Conservation (phyloP, 805 yeast species). For the Metschnikowia kunwiensis region DNA sequence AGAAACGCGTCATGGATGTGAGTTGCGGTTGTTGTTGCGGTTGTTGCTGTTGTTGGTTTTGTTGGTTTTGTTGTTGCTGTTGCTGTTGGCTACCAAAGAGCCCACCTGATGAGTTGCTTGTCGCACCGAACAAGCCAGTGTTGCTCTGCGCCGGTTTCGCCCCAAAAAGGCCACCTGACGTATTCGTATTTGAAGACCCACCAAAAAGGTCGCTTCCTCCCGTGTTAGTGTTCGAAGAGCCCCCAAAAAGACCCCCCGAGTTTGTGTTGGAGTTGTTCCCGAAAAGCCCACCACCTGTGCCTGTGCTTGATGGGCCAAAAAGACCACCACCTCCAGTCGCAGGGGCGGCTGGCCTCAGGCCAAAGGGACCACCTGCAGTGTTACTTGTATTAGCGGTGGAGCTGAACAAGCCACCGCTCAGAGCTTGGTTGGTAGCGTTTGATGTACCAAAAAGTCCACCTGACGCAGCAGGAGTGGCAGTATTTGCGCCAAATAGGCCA, state of each 20-base stretch:
- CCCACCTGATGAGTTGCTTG: conserved; percentile 10
- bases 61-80: conserved; percentile 14
- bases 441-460: conserved; percentile 20
- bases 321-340: conserved; percentile 28
- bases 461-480: conserved; percentile 4
- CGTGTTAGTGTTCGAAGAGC: conserved; percentile 10
- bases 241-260: conserved; percentile 40
- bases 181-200: conserved; percentile 21
- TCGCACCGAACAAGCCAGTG: conserved; percentile 14
- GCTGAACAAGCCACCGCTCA: conserved; percentile 28
- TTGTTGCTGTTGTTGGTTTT: conserved; percentile 37
- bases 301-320: conserved; percentile 21
- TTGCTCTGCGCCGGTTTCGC: conserved; percentile 7
- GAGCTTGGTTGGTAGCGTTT: conserved; percentile 2
- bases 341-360: conserved; percentile 20
- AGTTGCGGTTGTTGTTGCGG: conserved; percentile 47
- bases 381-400: conserved; percentile 12
- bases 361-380: conserved; percentile 24
- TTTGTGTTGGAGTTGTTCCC: conserved; percentile 7
- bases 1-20: conserved; percentile 72
- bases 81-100: conserved; percentile 15
- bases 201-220: conserved; percentile 17
- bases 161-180: conserved; percentile 31
- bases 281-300: conserved; percentile 36
- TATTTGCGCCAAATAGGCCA: conserved; percentile 8